Conservation (phyloP, 139 green algal genomes). For the Eudorina sp. region DNA sequence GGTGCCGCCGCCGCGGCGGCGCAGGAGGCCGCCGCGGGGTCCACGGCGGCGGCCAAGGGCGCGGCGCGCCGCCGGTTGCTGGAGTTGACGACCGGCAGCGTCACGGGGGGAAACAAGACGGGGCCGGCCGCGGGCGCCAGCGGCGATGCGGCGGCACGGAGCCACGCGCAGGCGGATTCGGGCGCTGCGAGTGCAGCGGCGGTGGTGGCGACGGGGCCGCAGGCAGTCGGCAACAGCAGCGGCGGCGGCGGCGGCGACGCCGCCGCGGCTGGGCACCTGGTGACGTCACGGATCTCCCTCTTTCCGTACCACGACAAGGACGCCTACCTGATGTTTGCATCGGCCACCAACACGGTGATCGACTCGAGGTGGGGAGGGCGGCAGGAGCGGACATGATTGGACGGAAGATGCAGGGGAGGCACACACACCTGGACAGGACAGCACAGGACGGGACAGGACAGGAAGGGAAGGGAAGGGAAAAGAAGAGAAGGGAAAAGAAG, state of each 20-base stretch:
- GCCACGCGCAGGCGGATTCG: no score
- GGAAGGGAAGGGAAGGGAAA: no score
- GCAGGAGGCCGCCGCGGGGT: background rate
- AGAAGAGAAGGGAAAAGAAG: no score
- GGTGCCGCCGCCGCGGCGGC: background rate
- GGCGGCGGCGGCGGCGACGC: background rate
- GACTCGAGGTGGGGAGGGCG: constrained; percentile 19
- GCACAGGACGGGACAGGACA: no score
- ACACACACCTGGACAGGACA: no score
- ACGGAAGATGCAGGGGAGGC: no score
- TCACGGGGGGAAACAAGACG: background rate
- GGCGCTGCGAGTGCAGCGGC: no score
- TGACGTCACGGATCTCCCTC: background rate
- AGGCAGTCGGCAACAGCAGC: background rate
- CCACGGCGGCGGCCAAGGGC: background rate
- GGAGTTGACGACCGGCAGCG: background rate
- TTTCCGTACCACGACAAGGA: constrained; percentile 12
- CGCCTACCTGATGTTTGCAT: background rate
- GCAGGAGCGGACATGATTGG: no score
- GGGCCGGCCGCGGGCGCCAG: background rate
- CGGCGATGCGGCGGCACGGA: no score
- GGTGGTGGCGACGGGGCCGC: background rate
- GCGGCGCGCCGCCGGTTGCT: background rate
- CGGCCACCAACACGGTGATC: background rate
- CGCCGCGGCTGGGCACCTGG: background rate